Conservation (phyloP, 169 alveolate species). For the Plasmodium blacklocki region DNA sequence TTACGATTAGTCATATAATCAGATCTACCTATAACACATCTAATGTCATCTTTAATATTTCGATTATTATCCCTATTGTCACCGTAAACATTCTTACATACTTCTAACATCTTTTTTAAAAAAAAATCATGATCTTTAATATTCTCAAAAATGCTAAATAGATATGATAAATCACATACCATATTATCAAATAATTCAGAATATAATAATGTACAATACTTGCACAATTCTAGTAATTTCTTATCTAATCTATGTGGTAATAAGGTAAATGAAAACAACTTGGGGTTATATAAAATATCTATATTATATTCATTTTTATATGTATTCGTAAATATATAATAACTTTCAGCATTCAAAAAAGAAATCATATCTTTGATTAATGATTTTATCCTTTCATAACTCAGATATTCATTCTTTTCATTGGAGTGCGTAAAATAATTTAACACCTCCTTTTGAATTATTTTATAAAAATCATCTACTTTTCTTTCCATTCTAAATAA, state of each 20-base stretch:
- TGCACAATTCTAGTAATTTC: constrained; percentile 24
- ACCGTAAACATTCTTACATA: constrained; percentile 43
- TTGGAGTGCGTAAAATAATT: constrained; percentile 30
- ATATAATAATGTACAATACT: constrained; percentile 35
- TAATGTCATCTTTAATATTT: constrained; percentile 45
- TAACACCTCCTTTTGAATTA: constrained; percentile 24
- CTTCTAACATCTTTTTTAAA: constrained; percentile 18
- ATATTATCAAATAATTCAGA: constrained; percentile 55
- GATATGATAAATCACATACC: constrained; percentile 61
- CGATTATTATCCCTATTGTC: constrained; percentile 24
- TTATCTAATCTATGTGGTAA: constrained; percentile 34
- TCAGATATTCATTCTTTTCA: constrained; percentile 50
- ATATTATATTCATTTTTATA: not conserved
- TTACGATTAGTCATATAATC: constrained; percentile 38
- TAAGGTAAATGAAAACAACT: constrained; percentile 34
- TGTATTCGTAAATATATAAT: constrained; percentile 24
- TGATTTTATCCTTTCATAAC: constrained; percentile 36
- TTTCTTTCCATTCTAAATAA: constrained; percentile 27
- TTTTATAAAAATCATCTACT: constrained; percentile 40
- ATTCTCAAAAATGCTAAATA: constrained; percentile 18
- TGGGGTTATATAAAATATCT: constrained; percentile 9
- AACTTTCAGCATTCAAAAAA: constrained; percentile 16
- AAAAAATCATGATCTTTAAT: constrained; percentile 30
- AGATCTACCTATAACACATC: constrained; percentile 69
- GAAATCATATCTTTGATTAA: constrained; percentile 23